phyloP scores from a whole-genome alignment of 2,329 filamentous ascomycete species.

The Seiridium unicorne region DNA sequence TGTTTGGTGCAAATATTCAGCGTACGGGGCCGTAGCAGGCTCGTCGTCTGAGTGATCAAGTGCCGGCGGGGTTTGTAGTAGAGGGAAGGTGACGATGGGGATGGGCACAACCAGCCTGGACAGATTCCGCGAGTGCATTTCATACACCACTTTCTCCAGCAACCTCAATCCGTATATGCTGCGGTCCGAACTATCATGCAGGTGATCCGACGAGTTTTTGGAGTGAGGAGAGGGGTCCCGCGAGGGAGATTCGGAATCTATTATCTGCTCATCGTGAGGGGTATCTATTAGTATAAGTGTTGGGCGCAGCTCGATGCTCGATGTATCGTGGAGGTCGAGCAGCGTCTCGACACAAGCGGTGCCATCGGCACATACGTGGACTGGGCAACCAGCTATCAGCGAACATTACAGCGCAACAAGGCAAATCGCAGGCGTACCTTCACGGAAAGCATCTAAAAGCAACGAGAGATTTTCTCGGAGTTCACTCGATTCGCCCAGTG shows the following conservation, averaged over 20 bases:
- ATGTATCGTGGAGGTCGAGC: constrained; percentile 50
- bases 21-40: constrained; percentile 16
- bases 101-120: constrained; percentile 57
- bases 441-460: constrained; percentile 52
- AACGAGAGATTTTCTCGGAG: constrained; percentile 46
- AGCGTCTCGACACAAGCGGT: constrained; percentile 52
- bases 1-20: constrained; percentile 20
- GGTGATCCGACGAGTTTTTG: constrained; percentile 28
- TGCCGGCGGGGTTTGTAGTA: constrained; percentile 26
- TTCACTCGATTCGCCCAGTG: constrained; percentile 28
- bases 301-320: constrained; percentile 51
- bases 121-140: constrained; percentile 54
- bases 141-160: constrained; percentile 56
- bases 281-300: constrained; percentile 58
- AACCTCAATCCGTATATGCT: constrained; percentile 55
- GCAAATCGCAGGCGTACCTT: constrained; percentile 38
- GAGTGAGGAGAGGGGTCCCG: constrained; percentile 46
- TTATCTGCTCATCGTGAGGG: constrained; percentile 47
- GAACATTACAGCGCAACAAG: not conserved
- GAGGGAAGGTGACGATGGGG: constrained; percentile 45
- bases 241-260: constrained; percentile 32
- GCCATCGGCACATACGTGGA: constrained; percentile 54
- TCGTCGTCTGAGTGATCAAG: constrained; percentile 26
- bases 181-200: constrained; percentile 40
- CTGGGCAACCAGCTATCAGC: constrained; percentile 28